Percentiles rank a stretch among this genome's conserved stretches.
These are phyloP conservation scores for Cystofilobasidium ferigula DNA, from an alignment of 768 basidiomycete genomes.

Conservation along the genomic window DNA sequence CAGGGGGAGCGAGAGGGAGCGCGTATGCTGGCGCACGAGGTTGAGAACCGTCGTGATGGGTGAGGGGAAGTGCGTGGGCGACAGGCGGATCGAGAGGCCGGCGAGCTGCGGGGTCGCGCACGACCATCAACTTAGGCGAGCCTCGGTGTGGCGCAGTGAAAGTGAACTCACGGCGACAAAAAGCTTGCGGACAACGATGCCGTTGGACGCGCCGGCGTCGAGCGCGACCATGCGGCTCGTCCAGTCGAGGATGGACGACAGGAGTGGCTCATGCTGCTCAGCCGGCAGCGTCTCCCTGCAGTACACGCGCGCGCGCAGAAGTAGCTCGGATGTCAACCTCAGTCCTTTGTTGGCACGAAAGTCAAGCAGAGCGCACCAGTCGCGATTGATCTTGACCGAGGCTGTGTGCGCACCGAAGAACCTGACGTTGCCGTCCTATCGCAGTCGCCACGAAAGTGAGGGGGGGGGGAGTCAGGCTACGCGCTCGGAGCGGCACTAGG, in stretches of 20 bases:
- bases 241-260: slow-evolving; percentile 58
- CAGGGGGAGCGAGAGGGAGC: slow-evolving; percentile 33
- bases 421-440: slow-evolving; percentile 72
- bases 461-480: neutral
- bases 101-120: slow-evolving; percentile 7
- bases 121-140: too few relatives aligned
- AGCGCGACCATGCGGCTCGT: slow-evolving; percentile 48
- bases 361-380: slow-evolving; percentile 53
- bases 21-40: slow-evolving; percentile 50
- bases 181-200: slow-evolving; percentile 70
- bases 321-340: neutral
- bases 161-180: slow-evolving; percentile 63
- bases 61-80: slow-evolving; percentile 53
- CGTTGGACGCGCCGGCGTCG: slow-evolving; percentile 43
- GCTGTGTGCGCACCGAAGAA: slow-evolving; percentile 92
- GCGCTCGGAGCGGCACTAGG: neutral
- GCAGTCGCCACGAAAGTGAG: neutral
- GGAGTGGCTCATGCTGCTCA: slow-evolving; percentile 50
- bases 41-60: slow-evolving; percentile 62
- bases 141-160: too few relatives aligned
- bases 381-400: slow-evolving; percentile 84
- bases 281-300: slow-evolving; percentile 62
- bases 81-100: slow-evolving; percentile 40
- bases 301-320: neutral
- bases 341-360: neutral